Percentiles rank a stretch among this genome's conserved stretches.
Evolutionary conservation across 768 basidiomycete species (phyloP).

Genomic region (Mycena venus): DNA sequence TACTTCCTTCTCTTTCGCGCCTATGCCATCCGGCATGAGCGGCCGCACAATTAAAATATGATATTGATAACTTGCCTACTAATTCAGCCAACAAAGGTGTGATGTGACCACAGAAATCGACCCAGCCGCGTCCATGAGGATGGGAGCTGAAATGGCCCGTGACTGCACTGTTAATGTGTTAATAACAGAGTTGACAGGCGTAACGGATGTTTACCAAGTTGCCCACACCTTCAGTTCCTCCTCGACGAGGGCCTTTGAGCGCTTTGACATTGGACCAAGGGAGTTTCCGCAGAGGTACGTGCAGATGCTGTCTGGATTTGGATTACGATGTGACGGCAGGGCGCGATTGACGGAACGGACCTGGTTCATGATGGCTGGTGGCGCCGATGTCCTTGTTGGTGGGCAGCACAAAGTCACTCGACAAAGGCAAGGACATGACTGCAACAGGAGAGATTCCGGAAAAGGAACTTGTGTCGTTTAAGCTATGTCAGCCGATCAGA

Average conservation of each 20-base stretch:
- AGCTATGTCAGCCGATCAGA: neutral
- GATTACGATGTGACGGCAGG: neutral
- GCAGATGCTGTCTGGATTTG: constrained; percentile 61
- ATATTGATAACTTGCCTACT: constrained; percentile 69
- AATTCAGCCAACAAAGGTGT: constrained; percentile 83
- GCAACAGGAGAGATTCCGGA: constrained; percentile 16
- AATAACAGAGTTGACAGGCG: constrained; percentile 27
- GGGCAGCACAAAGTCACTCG: constrained; percentile 70
- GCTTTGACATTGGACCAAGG: constrained; percentile 84
- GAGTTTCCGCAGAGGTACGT: constrained; percentile 98
- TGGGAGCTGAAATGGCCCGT: constrained; percentile 88
- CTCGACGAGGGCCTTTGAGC: constrained; percentile 77
- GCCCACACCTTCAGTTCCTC: constrained; percentile 92
- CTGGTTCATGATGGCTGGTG: constrained; percentile 50
- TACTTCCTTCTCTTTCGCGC: constrained; percentile 90
- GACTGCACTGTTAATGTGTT: constrained; percentile 71
- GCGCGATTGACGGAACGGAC: constrained; percentile 41
- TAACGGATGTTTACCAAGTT: constrained; percentile 62
- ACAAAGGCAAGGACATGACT: constrained; percentile 53
- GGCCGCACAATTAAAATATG: constrained; percentile 12
- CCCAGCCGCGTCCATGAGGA: constrained; percentile 89
- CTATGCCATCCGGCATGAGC: constrained; percentile 57
- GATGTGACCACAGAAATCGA: constrained; percentile 78
- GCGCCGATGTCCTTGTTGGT: constrained; percentile 65
- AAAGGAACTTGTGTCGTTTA: constrained; percentile 4